Base-by-base conservation (phyloP, 2,329 filamentous ascomycete species). In the Pezicula rhizophila region DNA sequence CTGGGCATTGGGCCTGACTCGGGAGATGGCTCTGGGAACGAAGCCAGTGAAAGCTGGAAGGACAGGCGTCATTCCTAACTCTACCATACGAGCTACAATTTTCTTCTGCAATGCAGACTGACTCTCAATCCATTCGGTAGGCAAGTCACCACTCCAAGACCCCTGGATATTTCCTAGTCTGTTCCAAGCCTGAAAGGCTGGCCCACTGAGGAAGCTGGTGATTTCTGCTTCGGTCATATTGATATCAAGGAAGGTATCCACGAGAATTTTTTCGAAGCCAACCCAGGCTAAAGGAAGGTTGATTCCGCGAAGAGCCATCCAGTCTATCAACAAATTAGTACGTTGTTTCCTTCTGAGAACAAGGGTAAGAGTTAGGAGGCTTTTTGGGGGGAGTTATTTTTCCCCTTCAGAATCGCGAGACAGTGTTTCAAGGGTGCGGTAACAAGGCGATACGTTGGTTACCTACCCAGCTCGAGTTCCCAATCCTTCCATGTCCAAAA, bases 401-500 rank as follows among this genome's bases (percentile, higher is more conserved):
- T 18, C 18, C 3, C 3, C 18, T 18, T 18, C 18, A 5, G 23
- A 23, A 23, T 7, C 6, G 6, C 6, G 6, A 23, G 23, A 23
- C 6, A 23, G 23, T 23, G 23, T 23, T 23, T 23, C 6, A 23
- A 23, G 23, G 6, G 23, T 23, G 23, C 23, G 23, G 6, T 23
- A 23, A 23, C 6, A 4, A 23, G 6, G 23, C 4, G 23, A 23
- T 23, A 23, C 3, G 3, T 5, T 7, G 4, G 23, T 23, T 23
- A 23, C 23, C 23, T 23, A 23, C 23, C 75, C 5, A 78, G 67
- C 51, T 77, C 64, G 2, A 68, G 60, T 57, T 78, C 74, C 74
- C 75, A 78, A 41, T 78, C 75, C 34, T 71, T 62, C 74, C 74
- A 78, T n/a, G 60, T 62, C 72, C 73, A 78, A 58, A 75, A 77